Base-by-base conservation (phyloP, 129 eudicot genomes). In the Ambrosia trifida region DNA sequence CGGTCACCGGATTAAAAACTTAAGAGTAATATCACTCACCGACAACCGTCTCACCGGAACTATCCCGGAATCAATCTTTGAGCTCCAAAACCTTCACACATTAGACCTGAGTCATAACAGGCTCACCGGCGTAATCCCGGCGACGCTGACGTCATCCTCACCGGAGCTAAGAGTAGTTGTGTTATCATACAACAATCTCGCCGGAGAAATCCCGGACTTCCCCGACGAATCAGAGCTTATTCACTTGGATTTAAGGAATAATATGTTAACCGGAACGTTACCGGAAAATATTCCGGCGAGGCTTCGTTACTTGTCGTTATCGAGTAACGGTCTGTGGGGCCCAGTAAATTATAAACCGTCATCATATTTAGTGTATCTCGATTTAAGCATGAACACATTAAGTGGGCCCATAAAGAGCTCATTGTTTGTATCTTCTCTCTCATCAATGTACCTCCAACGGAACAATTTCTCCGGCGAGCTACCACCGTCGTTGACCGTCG, bases 311-410 rank as follows among this genome's bases (percentile, higher is more conserved):
- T 56, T 90, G 64, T 90, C 97, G 0, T 49, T 77, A 33, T 75
- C 95, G 7, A 51, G 72, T 16, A 90, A 90, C 86, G 74, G 76
- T 50, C 51, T 90, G 87, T 85, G 89, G 95, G 97, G 97, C 36
- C 95, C 89, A 73, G 65, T 90, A 24, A 16, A 72, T 60, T 77
- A 59, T 11, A 57, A 83, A 17, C 75, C 80, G 7, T 76, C 86
- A 60, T 56, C 87, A 32, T 72, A 87, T 65, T 80, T 85, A 78
- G 87, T 82, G 81, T 83, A 87, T 81, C 83, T 90, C 79, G 97
- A 90, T 80, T 85, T 90, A 79, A 87, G 97, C 91, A 77, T 82
- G 89, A 90, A 90, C 86, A 60, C 53, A 0, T 85, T 87, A 57
- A 84, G 89, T 87, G 97, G 97, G 91, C 75, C 95, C 82, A 64